These are phyloP conservation scores for Monilinia fructigena DNA, from an alignment of 2,329 filamentous ascomycete genomes.

Conservation along the genomic window DNA sequence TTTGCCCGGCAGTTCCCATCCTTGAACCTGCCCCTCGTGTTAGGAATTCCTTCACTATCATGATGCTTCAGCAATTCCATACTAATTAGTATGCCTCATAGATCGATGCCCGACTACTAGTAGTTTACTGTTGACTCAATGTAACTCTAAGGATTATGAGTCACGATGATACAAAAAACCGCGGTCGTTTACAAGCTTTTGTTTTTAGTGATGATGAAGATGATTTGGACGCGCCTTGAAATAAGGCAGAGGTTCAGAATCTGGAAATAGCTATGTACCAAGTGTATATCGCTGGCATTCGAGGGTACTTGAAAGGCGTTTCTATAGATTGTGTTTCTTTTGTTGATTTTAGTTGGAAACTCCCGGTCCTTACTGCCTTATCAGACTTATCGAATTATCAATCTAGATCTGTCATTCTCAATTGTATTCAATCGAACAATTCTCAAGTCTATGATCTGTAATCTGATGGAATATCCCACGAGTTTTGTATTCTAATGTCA, in stretches of 20 bases:
- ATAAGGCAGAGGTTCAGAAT: neutral
- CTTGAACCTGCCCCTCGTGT: neutral
- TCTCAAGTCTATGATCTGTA: neutral
- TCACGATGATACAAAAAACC: neutral
- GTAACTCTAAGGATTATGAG: neutral
- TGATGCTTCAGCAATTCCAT: neutral
- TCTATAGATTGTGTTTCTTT: slow-evolving; percentile 9
- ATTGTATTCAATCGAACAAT: neutral
- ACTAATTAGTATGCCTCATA: neutral
- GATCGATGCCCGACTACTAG: neutral
- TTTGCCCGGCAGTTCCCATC: neutral
- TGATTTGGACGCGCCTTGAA: neutral
- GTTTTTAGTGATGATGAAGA: neutral
- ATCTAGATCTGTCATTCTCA: too few species aligned
- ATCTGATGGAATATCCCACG: too few species aligned
- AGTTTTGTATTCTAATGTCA: too few species aligned
- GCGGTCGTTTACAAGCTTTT: neutral
- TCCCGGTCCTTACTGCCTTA: neutral
- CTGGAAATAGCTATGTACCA: neutral
- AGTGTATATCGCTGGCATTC: neutral
- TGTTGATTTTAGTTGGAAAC: neutral
- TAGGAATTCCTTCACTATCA: neutral
- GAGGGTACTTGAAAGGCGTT: neutral
- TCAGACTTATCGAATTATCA: neutral
- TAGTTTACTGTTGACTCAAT: neutral